Evolutionary conservation across 176 grass and related monocot genomes (phyloP).

Genomic region (Oryza punctata): DNA sequence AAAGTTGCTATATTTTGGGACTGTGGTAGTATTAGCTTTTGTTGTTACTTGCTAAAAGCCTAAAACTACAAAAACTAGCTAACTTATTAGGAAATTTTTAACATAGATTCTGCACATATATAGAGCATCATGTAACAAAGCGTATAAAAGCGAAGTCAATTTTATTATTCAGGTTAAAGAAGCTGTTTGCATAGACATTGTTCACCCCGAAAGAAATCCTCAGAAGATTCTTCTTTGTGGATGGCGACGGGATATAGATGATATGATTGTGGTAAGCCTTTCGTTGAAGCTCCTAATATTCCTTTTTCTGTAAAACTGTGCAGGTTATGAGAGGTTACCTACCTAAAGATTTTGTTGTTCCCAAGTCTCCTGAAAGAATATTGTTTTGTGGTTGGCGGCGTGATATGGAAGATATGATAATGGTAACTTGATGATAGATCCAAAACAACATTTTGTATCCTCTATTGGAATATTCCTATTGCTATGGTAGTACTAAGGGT

Average conservation of each 20-base stretch:
- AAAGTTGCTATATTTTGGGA: too few relatives aligned
- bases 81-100: slow-evolving; percentile 20
- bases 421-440: slow-evolving; percentile 72
- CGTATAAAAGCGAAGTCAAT: slow-evolving; percentile 56
- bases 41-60: slow-evolving; percentile 25
- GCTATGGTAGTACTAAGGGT: neutral
- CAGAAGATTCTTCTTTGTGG: slow-evolving; percentile 92
- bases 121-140: slow-evolving; percentile 41
- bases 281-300: slow-evolving; percentile 74
- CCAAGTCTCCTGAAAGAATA: slow-evolving; percentile 86
- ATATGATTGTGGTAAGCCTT: slow-evolving; percentile 87
- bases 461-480: slow-evolving; percentile 31
- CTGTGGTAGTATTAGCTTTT: slow-evolving; percentile 5
- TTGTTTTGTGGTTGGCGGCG: slow-evolving; percentile 91
- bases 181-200: slow-evolving; percentile 76
- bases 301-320: slow-evolving; percentile 55
- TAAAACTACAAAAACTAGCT: slow-evolving; percentile 35
- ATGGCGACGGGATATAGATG: slow-evolving; percentile 86
- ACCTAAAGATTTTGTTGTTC: slow-evolving; percentile 83
- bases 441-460: slow-evolving; percentile 32
- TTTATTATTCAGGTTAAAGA: slow-evolving; percentile 88
- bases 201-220: slow-evolving; percentile 64
- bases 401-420: slow-evolving; percentile 94
- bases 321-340: slow-evolving; percentile 74
- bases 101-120: slow-evolving; percentile 44